These are phyloP conservation scores for Pythium volutum DNA, from an alignment of 352 stramenopile genomes.

Conservation along the genomic window DNA sequence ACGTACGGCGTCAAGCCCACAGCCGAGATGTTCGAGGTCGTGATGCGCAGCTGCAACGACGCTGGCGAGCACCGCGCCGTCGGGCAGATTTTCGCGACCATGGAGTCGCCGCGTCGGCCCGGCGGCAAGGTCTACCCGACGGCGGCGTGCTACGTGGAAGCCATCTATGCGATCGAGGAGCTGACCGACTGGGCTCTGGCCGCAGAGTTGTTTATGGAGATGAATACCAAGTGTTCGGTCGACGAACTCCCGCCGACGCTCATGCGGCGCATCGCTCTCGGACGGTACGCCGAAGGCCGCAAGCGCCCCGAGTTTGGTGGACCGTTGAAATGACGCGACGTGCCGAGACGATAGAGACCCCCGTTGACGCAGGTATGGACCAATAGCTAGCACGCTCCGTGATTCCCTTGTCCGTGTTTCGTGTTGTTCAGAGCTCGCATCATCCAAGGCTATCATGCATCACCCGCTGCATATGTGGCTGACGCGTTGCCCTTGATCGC, in stretches of 20 bases:
- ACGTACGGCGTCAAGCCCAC: conserved; percentile 43
- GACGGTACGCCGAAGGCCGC: conserved; percentile 53
- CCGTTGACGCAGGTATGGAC: too few relatives aligned
- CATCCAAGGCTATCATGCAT: too few relatives aligned
- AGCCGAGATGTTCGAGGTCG: conserved; percentile 45
- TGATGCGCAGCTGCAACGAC: conserved; percentile 69
- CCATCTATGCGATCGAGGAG: conserved; percentile 67
- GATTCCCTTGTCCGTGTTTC: too few relatives aligned
- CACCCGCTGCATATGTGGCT: too few relatives aligned
- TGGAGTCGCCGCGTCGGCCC: conserved; percentile 36
- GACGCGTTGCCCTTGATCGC: too few relatives aligned
- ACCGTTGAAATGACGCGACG: background rate
- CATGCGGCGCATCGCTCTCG: conserved; percentile 61
- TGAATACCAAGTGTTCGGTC: conserved; percentile 50
- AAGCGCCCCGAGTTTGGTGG: conserved; percentile 7
- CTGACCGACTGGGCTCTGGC: conserved; percentile 60
- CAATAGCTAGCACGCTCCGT: too few relatives aligned
- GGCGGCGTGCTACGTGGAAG: conserved; percentile 67
- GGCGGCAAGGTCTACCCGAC: conserved; percentile 33
- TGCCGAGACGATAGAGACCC: background rate
- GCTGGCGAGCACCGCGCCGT: conserved; percentile 46
- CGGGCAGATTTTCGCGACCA: conserved; percentile 65
- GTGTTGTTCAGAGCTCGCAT: too few relatives aligned
- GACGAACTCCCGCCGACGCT: conserved; percentile 51
- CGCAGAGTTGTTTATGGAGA: conserved; percentile 71